Percentiles rank a stretch among this genome's conserved stretches.
These are phyloP conservation scores for Blastobotrys arbuscula DNA, from an alignment of 1,139 yeast genomes.

Conservation along the genomic window DNA sequence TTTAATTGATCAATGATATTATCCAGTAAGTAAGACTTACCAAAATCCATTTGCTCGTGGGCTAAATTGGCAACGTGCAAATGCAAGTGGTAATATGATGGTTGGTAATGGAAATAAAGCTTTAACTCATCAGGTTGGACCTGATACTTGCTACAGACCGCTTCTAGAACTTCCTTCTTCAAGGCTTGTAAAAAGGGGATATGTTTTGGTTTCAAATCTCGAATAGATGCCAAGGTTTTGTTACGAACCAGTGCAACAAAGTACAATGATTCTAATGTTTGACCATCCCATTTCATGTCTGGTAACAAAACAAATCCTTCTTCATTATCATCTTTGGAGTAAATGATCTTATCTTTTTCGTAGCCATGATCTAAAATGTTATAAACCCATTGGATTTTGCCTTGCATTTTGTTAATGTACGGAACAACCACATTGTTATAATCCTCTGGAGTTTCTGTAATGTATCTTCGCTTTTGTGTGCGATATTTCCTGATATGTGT, in stretches of 20 bases:
- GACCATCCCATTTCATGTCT: slow-evolving; percentile 78
- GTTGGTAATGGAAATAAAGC: slow-evolving; percentile 84
- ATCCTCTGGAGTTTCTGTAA: slow-evolving; percentile 75
- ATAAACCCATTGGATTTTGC: slow-evolving; percentile 84
- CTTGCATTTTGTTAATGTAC: slow-evolving; percentile 69
- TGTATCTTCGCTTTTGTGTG: slow-evolving; percentile 50
- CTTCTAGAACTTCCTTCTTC: slow-evolving; percentile 40
- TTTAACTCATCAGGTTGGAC: slow-evolving; percentile 51
- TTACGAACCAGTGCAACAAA: slow-evolving; percentile 73
- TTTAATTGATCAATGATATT: slow-evolving; percentile 71
- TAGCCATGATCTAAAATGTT: slow-evolving; percentile 78
- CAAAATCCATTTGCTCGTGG: slow-evolving; percentile 72
- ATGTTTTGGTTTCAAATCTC: slow-evolving; percentile 65
- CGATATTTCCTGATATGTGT: slow-evolving; percentile 74
- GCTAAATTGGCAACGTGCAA: slow-evolving; percentile 77
- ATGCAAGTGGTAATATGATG: slow-evolving; percentile 93
- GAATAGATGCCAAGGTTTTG: slow-evolving; percentile 61
- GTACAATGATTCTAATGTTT: slow-evolving; percentile 63
- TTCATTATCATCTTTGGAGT: slow-evolving; percentile 54
- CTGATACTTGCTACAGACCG: slow-evolving; percentile 45
- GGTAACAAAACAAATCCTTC: slow-evolving; percentile 43
- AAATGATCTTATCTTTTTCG: slow-evolving; percentile 73
- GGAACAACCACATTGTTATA: slow-evolving; percentile 62
- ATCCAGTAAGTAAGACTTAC: slow-evolving; percentile 77
- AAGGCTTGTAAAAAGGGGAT: slow-evolving; percentile 50